phyloP scores from a whole-genome alignment of 2,329 filamentous ascomycete species.

The Huntiella omanensis region DNA sequence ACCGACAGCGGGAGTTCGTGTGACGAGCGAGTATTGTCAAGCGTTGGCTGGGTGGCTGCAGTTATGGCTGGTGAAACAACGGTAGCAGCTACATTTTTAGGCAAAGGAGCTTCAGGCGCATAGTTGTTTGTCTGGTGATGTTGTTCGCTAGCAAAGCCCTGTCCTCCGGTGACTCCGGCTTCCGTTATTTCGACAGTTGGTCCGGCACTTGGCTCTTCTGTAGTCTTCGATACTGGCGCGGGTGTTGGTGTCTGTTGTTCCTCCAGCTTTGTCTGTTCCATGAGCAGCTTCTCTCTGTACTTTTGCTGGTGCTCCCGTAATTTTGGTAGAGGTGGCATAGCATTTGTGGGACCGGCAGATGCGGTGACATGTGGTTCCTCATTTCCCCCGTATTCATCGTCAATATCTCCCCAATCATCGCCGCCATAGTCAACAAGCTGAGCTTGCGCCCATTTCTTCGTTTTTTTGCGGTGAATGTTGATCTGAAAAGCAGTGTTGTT shows the following conservation, averaged over 20 bases:
- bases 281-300: constrained; percentile 3
- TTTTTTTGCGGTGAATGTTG: constrained; percentile 77
- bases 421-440: constrained; percentile 76
- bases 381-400: constrained; percentile 31
- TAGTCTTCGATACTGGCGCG: neutral
- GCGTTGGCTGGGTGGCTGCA: too few relatives aligned
- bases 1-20: too few relatives aligned
- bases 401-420: constrained; percentile 74
- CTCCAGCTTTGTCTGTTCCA: neutral
- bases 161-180: neutral
- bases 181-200: neutral
- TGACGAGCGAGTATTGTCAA: too few relatives aligned
- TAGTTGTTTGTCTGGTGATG: neutral
- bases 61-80: too few relatives aligned
- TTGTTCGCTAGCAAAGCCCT: neutral
- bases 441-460: constrained; percentile 87
- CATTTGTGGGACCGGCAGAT: constrained; percentile 15
- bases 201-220: neutral
- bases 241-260: neutral
- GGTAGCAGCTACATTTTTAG: too few relatives aligned
- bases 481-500: constrained; percentile 41
- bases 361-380: constrained; percentile 27
- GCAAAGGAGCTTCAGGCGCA: too few relatives aligned
- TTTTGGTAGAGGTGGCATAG: constrained; percentile 10
- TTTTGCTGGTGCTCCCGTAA: constrained; percentile 6